These are phyloP conservation scores for Tuber calosporum DNA, from an alignment of 495 filamentous ascomycete genomes.

Conservation along the genomic window DNA sequence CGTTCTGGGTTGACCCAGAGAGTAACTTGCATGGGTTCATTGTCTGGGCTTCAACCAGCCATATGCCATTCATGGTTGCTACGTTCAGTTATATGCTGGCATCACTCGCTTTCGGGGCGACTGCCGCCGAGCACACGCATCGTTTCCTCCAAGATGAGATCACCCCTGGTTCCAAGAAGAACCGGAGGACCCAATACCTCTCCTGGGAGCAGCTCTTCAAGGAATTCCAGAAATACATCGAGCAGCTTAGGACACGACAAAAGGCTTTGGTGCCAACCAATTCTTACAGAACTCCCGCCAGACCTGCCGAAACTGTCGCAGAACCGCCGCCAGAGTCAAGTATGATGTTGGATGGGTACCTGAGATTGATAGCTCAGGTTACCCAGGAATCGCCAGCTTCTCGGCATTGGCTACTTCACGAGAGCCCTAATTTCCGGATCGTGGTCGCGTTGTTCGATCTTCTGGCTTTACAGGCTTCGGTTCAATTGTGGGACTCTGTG, in stretches of 20 bases:
- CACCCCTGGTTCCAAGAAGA: slow-evolving; percentile 60
- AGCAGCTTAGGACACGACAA: slow-evolving; percentile 35
- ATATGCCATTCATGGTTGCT: slow-evolving; percentile 84
- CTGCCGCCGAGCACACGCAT: slow-evolving; percentile 73
- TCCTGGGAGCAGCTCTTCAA: slow-evolving; percentile 90
- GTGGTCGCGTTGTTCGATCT: slow-evolving; percentile 37
- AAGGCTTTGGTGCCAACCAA: slow-evolving; percentile 33
- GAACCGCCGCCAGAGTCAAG: slow-evolving; percentile 79
- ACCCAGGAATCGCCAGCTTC: slow-evolving; percentile 59
- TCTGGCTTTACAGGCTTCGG: slow-evolving; percentile 34
- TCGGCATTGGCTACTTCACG: slow-evolving; percentile 54
- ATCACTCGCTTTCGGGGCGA: slow-evolving; percentile 69
- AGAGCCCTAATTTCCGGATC: slow-evolving; percentile 49
- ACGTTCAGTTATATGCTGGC: slow-evolving; percentile 94
- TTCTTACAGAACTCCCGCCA: slow-evolving; percentile 33
- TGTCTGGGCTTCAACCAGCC: slow-evolving; percentile 85
- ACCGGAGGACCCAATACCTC: slow-evolving; percentile 69
- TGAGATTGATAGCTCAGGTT: slow-evolving; percentile 76
- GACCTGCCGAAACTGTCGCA: slow-evolving; percentile 45
- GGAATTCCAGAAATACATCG: slow-evolving; percentile 47
- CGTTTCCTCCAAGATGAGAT: slow-evolving; percentile 84
- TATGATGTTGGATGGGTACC: slow-evolving; percentile 87
- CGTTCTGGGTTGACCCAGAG: slow-evolving; percentile 83
- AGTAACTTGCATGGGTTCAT: slow-evolving; percentile 88
- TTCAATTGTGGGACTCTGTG: slow-evolving; percentile 41